Conservation (phyloP, 1,139 yeast genomes). For the Candida sp. region DNA sequence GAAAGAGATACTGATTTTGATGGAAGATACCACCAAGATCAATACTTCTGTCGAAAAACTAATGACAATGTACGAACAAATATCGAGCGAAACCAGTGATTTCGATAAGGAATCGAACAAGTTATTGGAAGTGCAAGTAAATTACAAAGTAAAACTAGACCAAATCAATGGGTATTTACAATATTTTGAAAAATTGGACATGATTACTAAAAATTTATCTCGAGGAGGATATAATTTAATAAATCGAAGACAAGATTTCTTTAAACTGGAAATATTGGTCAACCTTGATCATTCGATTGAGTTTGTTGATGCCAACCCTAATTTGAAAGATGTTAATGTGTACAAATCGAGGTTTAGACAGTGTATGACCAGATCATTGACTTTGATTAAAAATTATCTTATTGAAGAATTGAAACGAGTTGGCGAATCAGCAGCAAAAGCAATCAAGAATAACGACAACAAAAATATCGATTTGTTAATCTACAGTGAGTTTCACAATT, state of each 20-base stretch:
- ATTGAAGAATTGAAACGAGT: constrained; percentile 44
- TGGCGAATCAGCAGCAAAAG: constrained; percentile 32
- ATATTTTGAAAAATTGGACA: constrained; percentile 68
- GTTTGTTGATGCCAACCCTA: constrained; percentile 34
- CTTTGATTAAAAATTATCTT: constrained; percentile 69
- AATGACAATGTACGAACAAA: constrained; percentile 50
- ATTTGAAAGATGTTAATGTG: constrained; percentile 66
- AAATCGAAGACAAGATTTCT: constrained; percentile 11
- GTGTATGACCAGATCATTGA: constrained; percentile 79
- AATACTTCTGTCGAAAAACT: constrained; percentile 40
- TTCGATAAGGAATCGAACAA: constrained; percentile 59
- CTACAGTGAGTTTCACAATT: constrained; percentile 53
- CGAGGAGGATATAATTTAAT: constrained; percentile 69
- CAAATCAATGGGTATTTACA: constrained; percentile 53
- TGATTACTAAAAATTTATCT: constrained; percentile 65
- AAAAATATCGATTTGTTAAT: constrained; percentile 24
- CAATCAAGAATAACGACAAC: constrained; percentile 24
- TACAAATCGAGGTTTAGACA: constrained; percentile 77
- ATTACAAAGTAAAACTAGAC: constrained; percentile 39
- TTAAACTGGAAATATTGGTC: constrained; percentile 36
- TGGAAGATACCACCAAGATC: constrained; percentile 39
- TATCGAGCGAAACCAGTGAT: constrained; percentile 57
- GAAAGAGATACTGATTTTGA: constrained; percentile 31
- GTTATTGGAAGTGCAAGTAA: constrained; percentile 49
- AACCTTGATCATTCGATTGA: constrained; percentile 55